Conservation (phyloP, 2,329 filamentous ascomycete genomes). For the Fusarium tjaetaba region DNA sequence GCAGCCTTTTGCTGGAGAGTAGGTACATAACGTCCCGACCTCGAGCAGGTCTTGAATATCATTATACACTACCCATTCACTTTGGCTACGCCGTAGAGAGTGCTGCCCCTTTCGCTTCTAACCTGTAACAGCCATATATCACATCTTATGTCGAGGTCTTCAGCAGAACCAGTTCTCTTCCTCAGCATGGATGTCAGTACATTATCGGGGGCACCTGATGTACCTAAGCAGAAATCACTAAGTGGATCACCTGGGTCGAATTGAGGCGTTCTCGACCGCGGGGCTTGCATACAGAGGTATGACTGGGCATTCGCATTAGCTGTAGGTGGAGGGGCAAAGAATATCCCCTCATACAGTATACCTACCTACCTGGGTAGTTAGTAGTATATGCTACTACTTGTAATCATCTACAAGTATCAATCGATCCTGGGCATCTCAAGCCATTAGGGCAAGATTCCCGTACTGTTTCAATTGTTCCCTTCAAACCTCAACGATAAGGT, state of each 20-base stretch:
- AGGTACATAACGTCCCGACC: background rate
- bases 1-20: background rate
- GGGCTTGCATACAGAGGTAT: conserved; percentile 15
- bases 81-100: background rate
- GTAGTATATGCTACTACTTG: background rate
- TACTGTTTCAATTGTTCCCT: background rate
- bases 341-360: background rate
- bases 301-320: background rate
- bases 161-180: background rate
- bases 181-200: background rate
- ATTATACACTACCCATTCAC: background rate
- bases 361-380: background rate
- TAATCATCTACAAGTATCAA: background rate
- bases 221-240: background rate
- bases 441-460: background rate
- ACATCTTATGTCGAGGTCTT: background rate
- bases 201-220: background rate
- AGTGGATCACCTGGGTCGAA: conserved; percentile 3
- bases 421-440: background rate
- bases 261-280: conserved; percentile 10
- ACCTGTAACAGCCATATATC: background rate
- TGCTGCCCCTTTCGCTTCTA: background rate
- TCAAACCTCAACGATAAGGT: background rate
- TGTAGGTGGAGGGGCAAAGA: conserved; percentile 13
- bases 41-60: background rate